Base-by-base conservation (phyloP, 805 yeast genomes). In the Suhomyces vadensis region DNA sequence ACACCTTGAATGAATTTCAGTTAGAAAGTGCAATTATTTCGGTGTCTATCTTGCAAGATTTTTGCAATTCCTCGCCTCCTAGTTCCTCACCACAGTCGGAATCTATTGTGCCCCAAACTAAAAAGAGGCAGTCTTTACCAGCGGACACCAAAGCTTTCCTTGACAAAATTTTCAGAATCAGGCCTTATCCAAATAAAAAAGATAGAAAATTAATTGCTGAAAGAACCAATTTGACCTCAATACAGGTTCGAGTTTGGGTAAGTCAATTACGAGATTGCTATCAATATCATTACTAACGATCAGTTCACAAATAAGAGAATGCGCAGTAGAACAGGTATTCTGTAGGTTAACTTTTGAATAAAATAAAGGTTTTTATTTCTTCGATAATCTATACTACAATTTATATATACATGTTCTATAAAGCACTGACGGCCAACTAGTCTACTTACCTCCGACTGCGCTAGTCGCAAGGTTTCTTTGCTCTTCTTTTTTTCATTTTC, bases 221-320 rank as follows among this genome's bases (percentile, higher is more conserved):
- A 17, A 56, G 52, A 37, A 58, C 63, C 40, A 58, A 57, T 1
- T 38, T 64, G 6, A 50, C 61, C 1, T 54, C 59, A 1, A 41
- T 55, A 3, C 69, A 64, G 47, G 66, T 65, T 2, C 51, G 69
- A 6, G 65, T 62, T 2, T 64, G 71, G 71, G 65, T 61, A 55
- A 29, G 65, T 59, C 27, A 43, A 24, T 7, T 38, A 6, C 8
- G 7, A n/a, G 21, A 8, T n/a, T 9, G 6, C 7, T 13, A 3
- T 11, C 9, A 23, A 7, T 8, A 17, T 6, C 8, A 23, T 6
- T 35, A 51, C 55, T 44, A 47, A 47, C 50, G 17, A 9, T 16
- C 39, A 57, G 64, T 64, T 65, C 37, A 61, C 65, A 1, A 65
- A 64, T 36, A 58, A 57, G 41, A 50, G 69, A 43, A 59, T 56